Conservation (phyloP, 2,329 filamentous ascomycete genomes). For the Scolecobasidium constrictum region DNA sequence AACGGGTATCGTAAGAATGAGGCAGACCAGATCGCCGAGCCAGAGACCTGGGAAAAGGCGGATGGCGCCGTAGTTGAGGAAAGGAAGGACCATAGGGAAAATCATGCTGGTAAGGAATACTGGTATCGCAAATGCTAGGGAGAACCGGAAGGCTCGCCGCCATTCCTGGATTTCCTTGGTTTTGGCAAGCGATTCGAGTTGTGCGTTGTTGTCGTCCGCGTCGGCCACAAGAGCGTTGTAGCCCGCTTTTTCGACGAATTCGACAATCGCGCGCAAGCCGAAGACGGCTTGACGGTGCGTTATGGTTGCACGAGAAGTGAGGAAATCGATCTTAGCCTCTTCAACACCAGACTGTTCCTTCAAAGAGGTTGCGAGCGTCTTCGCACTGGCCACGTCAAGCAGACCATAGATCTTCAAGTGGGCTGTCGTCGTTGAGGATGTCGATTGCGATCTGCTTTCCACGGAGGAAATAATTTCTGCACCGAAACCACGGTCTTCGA, state of each 20-base stretch:
- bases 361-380: slow-evolving; percentile 59
- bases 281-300: slow-evolving; percentile 60
- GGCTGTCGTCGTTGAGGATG: slow-evolving; percentile 48
- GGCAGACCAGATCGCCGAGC: slow-evolving; percentile 76
- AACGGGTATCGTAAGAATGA: slow-evolving; percentile 77
- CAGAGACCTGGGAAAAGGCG: slow-evolving; percentile 65
- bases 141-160: slow-evolving; percentile 69
- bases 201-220: slow-evolving; percentile 89
- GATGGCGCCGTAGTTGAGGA: slow-evolving; percentile 65
- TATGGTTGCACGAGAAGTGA: slow-evolving; percentile 64
- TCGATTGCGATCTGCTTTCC: slow-evolving; percentile 44
- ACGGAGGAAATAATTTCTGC: slow-evolving; percentile 71
- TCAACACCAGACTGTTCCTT: slow-evolving; percentile 57
- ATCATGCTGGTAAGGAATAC: slow-evolving; percentile 92
- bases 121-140: slow-evolving; percentile 71
- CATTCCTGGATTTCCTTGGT: slow-evolving; percentile 94
- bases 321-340: slow-evolving; percentile 61
- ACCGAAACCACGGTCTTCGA: slow-evolving; percentile 86
- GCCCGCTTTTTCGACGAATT: slow-evolving; percentile 67
- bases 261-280: slow-evolving; percentile 74
- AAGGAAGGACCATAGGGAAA: slow-evolving; percentile 71
- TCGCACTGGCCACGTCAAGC: slow-evolving; percentile 59
- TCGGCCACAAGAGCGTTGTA: slow-evolving; percentile 86
- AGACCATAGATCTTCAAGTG: slow-evolving; percentile 80
- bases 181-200: slow-evolving; percentile 90